Conservation (phyloP, 202 grass and related monocot species). For the Zoysia matrella region DNA sequence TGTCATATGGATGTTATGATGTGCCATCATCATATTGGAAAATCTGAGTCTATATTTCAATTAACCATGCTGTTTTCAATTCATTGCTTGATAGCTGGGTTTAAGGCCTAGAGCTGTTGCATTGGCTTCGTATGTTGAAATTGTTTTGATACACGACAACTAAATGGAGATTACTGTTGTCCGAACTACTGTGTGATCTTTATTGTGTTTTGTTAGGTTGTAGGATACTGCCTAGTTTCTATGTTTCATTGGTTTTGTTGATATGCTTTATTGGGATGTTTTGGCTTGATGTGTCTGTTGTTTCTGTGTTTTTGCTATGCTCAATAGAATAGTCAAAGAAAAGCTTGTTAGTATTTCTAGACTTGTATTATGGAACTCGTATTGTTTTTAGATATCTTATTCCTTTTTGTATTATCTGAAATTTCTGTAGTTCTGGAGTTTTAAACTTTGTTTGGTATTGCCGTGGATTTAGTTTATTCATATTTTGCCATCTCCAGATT, state of each 20-base stretch:
- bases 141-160: too few species aligned
- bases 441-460: not conserved
- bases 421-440: not conserved
- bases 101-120: too few species aligned
- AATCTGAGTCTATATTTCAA: not conserved
- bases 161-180: too few species aligned
- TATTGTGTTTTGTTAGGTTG: too few species aligned
- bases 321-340: too few species aligned
- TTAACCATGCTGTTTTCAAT: not conserved
- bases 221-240: too few species aligned
- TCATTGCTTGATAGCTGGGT: not conserved
- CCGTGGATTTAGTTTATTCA: constrained; percentile 5
- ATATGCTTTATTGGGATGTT: too few species aligned
- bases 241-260: too few species aligned
- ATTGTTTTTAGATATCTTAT: not conserved
- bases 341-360: not conserved
- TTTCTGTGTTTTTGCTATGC: too few species aligned
- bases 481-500: not conserved
- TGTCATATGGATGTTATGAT: not conserved
- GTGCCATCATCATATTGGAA: not conserved
- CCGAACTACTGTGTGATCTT: too few species aligned
- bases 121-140: too few species aligned
- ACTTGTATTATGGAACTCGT: not conserved
- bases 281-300: too few species aligned
- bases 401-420: not conserved